Conservation (phyloP, 1,139 yeast genomes). For the Lodderomyces elongisporus region DNA sequence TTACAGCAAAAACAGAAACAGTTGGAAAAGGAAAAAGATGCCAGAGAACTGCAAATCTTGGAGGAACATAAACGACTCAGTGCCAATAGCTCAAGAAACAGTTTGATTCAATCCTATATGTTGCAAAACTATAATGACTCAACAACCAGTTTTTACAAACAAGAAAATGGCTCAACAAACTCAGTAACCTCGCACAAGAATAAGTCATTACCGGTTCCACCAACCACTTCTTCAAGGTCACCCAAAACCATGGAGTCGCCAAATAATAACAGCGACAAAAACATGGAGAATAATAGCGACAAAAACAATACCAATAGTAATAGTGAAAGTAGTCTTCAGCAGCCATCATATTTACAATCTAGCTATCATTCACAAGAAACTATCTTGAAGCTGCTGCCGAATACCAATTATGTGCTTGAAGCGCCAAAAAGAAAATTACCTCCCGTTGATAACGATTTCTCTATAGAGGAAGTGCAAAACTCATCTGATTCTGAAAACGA, state of each 20-base stretch:
- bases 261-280: no score
- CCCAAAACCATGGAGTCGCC: neutral
- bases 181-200: constrained; percentile 20
- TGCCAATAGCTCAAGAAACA: constrained; percentile 12
- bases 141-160: constrained; percentile 7
- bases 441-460: constrained; percentile 20
- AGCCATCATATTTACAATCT: neutral
- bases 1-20: constrained; percentile 10
- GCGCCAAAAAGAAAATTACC: neutral
- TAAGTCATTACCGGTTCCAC: constrained; percentile 31
- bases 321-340: neutral
- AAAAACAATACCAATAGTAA: no score
- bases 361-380: neutral
- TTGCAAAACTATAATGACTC: constrained; percentile 5
- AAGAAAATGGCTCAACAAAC: constrained; percentile 10
- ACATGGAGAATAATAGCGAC: no score
- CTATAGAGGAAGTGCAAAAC: constrained; percentile 38
- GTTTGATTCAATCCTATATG: constrained; percentile 13
- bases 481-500: constrained; percentile 28
- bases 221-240: constrained; percentile 9
- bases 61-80: constrained; percentile 7
- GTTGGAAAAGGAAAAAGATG: constrained; percentile 8
- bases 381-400: neutral
- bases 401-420: neutral
- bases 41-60: constrained; percentile 4